phyloP scores from a whole-genome alignment of 805 yeast species.

The Suhomyces vadensis region DNA sequence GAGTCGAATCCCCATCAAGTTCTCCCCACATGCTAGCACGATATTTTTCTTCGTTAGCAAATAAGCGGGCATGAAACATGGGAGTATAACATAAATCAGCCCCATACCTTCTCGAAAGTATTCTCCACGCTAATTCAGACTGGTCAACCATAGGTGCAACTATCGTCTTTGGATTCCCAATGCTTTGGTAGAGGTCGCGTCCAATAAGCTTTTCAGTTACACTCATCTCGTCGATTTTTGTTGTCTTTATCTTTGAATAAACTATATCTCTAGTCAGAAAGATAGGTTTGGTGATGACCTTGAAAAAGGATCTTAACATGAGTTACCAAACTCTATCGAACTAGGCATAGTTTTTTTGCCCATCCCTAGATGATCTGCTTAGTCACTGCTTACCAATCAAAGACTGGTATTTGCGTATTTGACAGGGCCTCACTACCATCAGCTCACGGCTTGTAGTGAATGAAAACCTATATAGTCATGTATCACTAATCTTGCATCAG shows the following conservation, averaged over 20 bases:
- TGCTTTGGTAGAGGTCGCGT: conserved; percentile 62
- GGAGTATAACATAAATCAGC: conserved; percentile 96
- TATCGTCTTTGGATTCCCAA: conserved; percentile 77
- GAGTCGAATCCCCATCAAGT: conserved; percentile 65
- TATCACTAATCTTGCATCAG: too few species aligned
- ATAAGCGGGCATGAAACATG: conserved; percentile 90
- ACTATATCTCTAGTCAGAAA: neutral
- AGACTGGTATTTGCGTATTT: too few species aligned
- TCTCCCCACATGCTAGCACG: conserved; percentile 70
- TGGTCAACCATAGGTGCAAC: conserved; percentile 99
- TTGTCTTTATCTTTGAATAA: neutral
- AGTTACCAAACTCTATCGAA: neutral
- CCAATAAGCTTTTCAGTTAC: conserved; percentile 44
- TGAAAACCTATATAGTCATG: too few species aligned
- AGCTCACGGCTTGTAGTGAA: too few species aligned
- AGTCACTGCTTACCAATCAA: neutral
- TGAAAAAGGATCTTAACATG: neutral
- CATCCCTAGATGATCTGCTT: neutral
- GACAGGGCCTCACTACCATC: too few species aligned
- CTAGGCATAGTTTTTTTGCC: neutral
- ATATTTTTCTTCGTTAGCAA: conserved; percentile 82
- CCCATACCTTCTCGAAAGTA: conserved; percentile 81
- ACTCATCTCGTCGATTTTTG: neutral
- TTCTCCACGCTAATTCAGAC: conserved; percentile 93
- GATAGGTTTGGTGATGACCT: neutral